Evolutionary conservation across 768 basidiomycete genomes (phyloP), one percentile per base, ranked within the genome.

Genomic region (Favolaschia claudopus): DNA sequence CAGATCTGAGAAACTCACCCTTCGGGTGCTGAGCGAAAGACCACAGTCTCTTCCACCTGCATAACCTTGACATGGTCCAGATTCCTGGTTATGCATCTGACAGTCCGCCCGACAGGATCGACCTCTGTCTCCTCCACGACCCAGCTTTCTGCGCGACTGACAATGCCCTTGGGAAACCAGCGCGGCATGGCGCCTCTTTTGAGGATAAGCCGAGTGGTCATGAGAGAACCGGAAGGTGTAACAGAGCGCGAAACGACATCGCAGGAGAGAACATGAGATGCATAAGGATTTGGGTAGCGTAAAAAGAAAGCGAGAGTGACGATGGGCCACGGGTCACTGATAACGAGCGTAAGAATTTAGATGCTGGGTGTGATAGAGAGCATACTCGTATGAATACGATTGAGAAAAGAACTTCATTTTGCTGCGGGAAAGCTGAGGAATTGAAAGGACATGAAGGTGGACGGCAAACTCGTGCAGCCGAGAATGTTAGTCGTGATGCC

Each of bases 201-300:
- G 67, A 96, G 82, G 66, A 99, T 93, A 63, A 99, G 89, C 20
- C 96, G 87, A 2, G 91, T 95, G 10, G 96, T 97, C 55, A 88
- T 73, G 19, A 98, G 82, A 15, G 89, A 84, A 36, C 95, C 95
- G 3, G 82, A 75, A 13, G 88, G 80, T 1, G 92, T 88, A 64
- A 91, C 79, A 19, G 77, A 81, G 64, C 96, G 91, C 51, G 92
- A 91, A 64, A 99, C 87, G 69, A 98, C 95, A 79, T 98, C 96
- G 82, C 94, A 96, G 5, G 95, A 95, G 65, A 96, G 77, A 73
- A 99, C 90, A 77, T 99, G 96, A 33, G 91, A 81, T 7, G 96
- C 93, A 69, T 93, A 94, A 45, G 96, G 95, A 72, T 97, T 98
- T 4, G 96, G 96, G 75, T 97, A 99, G 62, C 96, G 91, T 58